These are phyloP conservation scores for Xylaria sp. DNA, from an alignment of 2,329 filamentous ascomycete genomes.

Conservation along the genomic window DNA sequence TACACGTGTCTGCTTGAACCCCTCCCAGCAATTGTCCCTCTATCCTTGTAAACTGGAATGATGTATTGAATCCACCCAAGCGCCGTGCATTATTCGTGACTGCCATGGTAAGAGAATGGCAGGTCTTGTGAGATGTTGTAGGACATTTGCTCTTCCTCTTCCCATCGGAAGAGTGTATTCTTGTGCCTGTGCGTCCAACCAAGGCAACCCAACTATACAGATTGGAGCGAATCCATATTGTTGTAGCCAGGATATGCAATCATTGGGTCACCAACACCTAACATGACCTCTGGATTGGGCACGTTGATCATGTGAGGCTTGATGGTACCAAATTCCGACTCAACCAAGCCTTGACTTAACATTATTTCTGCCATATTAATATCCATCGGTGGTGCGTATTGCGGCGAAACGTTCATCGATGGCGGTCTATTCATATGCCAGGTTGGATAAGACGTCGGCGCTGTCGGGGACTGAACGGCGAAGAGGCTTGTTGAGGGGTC, in stretches of 20 bases:
- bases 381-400: conserved; percentile 55
- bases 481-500: conserved; percentile 44
- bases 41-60: conserved; percentile 19
- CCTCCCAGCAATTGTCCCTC: conserved; percentile 17
- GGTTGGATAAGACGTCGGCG: conserved; percentile 46
- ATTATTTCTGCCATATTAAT: conserved; percentile 57
- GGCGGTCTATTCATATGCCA: conserved; percentile 51
- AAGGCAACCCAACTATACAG: conserved; percentile 21
- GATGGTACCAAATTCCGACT: conserved; percentile 63
- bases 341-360: conserved; percentile 61
- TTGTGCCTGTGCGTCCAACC: background rate
- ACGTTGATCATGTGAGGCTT: conserved; percentile 66
- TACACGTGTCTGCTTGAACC: conserved; percentile 24
- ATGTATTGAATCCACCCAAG: conserved; percentile 23
- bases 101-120: conserved; percentile 15
- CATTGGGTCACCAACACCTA: conserved; percentile 68
- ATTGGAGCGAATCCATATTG: conserved; percentile 52
- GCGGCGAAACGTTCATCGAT: conserved; percentile 52
- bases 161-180: background rate
- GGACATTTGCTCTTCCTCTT: conserved; percentile 5
- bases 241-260: conserved; percentile 63
- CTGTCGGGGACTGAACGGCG: conserved; percentile 46
- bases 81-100: conserved; percentile 31
- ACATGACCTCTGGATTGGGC: conserved; percentile 64
- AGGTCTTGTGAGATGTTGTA: conserved; percentile 8